A percentile compares a stretch with the other conserved stretches of the same genome.
phyloP scores from a whole-genome alignment of 2,329 filamentous ascomycete genomes.

The Thyridium curvatum region DNA sequence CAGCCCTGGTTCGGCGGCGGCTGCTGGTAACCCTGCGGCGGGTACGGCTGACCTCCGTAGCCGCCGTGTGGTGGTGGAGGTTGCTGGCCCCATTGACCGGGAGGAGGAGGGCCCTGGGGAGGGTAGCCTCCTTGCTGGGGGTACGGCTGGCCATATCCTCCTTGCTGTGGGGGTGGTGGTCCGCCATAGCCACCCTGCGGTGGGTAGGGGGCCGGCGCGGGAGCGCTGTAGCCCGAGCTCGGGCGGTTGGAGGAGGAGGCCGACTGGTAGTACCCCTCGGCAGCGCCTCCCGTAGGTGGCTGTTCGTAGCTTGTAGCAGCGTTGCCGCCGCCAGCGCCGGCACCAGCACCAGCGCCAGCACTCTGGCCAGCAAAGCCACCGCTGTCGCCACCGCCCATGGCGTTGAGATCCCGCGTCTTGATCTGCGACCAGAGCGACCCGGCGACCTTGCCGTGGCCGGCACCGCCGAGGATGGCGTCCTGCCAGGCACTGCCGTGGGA shows the following conservation, averaged over 20 bases:
- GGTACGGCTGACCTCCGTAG: conserved; percentile 7
- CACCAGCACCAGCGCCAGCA: conserved; percentile 10
- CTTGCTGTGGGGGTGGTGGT: conserved; percentile 1
- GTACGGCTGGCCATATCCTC: conserved; percentile 2
- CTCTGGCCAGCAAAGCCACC: conserved; percentile 13
- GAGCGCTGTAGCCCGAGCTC: conserved; percentile 7
- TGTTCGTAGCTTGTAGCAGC: no score
- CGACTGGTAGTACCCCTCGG: conserved; percentile 6
- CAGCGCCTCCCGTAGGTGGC: conserved; percentile 4
- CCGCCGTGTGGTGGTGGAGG: conserved; percentile 3
- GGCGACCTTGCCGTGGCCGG: conserved; percentile 51
- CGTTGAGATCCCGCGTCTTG: conserved; percentile 49
- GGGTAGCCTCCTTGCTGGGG: neutral
- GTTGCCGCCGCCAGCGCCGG: conserved; percentile 7
- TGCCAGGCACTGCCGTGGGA: conserved; percentile 36
- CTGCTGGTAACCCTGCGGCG: conserved; percentile 8
- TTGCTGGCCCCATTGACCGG: neutral
- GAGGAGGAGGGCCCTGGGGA: no score
- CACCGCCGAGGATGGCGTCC: conserved; percentile 16
- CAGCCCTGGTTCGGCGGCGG: conserved; percentile 3
- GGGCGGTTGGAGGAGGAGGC: no score
- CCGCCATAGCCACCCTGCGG: neutral
- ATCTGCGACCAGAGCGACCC: conserved; percentile 58
- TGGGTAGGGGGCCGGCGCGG: neutral
- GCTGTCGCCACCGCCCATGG: conserved; percentile 44